Evolutionary conservation across 495 filamentous ascomycete species (phyloP).

Genomic region (Bombardia bombarda): DNA sequence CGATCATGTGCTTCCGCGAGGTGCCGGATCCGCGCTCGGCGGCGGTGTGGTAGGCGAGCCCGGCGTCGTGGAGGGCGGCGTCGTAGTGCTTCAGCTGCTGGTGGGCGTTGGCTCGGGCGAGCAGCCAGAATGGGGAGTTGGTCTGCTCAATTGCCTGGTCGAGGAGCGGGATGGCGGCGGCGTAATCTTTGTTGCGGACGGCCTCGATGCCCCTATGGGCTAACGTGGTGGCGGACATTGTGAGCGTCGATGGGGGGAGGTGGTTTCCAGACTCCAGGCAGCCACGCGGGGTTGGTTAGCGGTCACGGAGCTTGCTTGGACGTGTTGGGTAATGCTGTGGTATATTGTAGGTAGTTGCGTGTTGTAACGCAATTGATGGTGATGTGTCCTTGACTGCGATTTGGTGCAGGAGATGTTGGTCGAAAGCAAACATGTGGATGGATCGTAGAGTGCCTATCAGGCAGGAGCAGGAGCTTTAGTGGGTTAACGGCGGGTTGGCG

Average conservation of each 20-base stretch:
- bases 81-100: slow-evolving; percentile 47
- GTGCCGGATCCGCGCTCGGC: slow-evolving; percentile 49
- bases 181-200: slow-evolving; percentile 53
- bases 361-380: too few relatives aligned
- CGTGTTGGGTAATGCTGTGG: too few relatives aligned
- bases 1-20: slow-evolving; percentile 70
- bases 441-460: too few relatives aligned
- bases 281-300: too few relatives aligned
- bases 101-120: slow-evolving; percentile 80
- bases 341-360: too few relatives aligned
- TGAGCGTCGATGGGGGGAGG: neutral
- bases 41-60: slow-evolving; percentile 63
- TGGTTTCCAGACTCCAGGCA: neutral
- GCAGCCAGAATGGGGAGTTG: slow-evolving; percentile 71
- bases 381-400: too few relatives aligned
- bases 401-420: too few relatives aligned
- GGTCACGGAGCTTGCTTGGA: too few relatives aligned
- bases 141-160: slow-evolving; percentile 67
- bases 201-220: slow-evolving; percentile 46
- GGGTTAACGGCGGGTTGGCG: too few relatives aligned
- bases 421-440: too few relatives aligned
- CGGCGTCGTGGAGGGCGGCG: slow-evolving; percentile 70
- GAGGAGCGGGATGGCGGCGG: slow-evolving; percentile 59
- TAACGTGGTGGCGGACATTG: slow-evolving; percentile 22
- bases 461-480: too few relatives aligned